Conservation (phyloP, 2,329 filamentous ascomycete species). For the Fusarium oligoseptatum region DNA sequence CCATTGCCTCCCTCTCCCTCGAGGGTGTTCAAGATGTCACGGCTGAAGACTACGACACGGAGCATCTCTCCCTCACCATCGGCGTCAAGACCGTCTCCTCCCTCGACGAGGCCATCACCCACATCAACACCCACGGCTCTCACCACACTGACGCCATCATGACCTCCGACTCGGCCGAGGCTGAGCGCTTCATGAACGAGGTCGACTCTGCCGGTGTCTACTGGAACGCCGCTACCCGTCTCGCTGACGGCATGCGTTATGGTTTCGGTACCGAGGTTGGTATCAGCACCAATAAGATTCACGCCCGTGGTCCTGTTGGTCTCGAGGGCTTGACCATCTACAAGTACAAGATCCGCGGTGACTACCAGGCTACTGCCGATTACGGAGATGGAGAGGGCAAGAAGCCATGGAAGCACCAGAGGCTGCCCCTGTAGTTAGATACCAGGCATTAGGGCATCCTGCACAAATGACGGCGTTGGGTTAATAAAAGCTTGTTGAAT, state of each 20-base stretch:
- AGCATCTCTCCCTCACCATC: constrained; percentile 87
- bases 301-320: constrained; percentile 91
- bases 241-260: constrained; percentile 96
- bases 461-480: constrained; percentile 30
- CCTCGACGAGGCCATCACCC: constrained; percentile 79
- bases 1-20: constrained; percentile 63
- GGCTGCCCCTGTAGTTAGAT: constrained; percentile 55
- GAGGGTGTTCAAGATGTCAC: constrained; percentile 73
- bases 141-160: constrained; percentile 95
- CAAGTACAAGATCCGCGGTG: constrained; percentile 90
- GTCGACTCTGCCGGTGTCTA: constrained; percentile 94
- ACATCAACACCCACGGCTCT: constrained; percentile 93
- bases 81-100: constrained; percentile 83
- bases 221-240: constrained; percentile 95
- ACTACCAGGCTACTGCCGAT: constrained; percentile 83
- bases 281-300: constrained; percentile 99
- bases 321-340: constrained; percentile 96
- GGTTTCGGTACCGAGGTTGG: constrained; percentile 98
- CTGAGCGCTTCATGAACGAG: constrained; percentile 85
- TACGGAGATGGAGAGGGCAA: constrained; percentile 77
- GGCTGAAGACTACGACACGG: constrained; percentile 84
- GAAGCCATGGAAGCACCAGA: constrained; percentile 71
- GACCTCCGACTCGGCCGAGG: constrained; percentile 75
- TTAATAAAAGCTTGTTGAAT: constrained; percentile 24
- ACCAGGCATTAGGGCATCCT: neutral